phyloP scores from a whole-genome alignment of 805 yeast species.

The Millerozyma acaciae region DNA sequence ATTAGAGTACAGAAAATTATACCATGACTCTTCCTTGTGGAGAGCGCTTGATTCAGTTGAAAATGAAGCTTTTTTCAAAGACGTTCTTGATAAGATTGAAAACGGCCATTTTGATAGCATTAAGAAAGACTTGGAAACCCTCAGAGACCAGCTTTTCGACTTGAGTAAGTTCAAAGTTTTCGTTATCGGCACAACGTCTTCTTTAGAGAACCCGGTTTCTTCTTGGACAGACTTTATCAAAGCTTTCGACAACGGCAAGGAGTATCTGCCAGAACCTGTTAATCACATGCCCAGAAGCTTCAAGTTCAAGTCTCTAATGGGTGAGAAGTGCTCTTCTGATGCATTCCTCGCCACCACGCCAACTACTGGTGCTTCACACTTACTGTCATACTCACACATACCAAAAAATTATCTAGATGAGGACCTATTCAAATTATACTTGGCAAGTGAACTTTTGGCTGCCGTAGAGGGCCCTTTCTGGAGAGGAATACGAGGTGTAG shows the following conservation, averaged over 20 bases:
- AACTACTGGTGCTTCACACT: slow-evolving; percentile 77
- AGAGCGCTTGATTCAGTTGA: slow-evolving; percentile 62
- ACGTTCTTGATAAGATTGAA: slow-evolving; percentile 43
- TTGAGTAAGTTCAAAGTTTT: slow-evolving; percentile 61
- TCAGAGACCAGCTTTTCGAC: slow-evolving; percentile 51
- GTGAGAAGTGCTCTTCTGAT: slow-evolving; percentile 45
- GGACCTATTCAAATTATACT: slow-evolving; percentile 66
- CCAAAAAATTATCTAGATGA: slow-evolving; percentile 45
- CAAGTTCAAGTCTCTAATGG: slow-evolving; percentile 52
- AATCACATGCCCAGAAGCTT: slow-evolving; percentile 46
- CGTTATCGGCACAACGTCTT: slow-evolving; percentile 63
- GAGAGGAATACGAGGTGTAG: slow-evolving; percentile 93
- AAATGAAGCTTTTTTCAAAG: slow-evolving; percentile 55
- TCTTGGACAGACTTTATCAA: slow-evolving; percentile 48
- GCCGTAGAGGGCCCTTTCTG: slow-evolving; percentile 96
- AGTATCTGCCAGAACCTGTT: slow-evolving; percentile 11
- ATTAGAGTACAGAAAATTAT: slow-evolving; percentile 49
- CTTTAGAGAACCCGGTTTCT: slow-evolving; percentile 52
- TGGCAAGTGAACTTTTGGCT: slow-evolving; percentile 72
- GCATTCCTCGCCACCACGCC: slow-evolving; percentile 72
- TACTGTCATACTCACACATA: slow-evolving; percentile 55
- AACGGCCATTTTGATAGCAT: slow-evolving; percentile 50
- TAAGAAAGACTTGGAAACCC: slow-evolving; percentile 45
- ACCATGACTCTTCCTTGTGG: slow-evolving; percentile 57
- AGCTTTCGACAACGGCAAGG: slow-evolving; percentile 15